Base-by-base conservation (phyloP, 352 stramenopile genomes). In the Globisporangium perplexum region DNA sequence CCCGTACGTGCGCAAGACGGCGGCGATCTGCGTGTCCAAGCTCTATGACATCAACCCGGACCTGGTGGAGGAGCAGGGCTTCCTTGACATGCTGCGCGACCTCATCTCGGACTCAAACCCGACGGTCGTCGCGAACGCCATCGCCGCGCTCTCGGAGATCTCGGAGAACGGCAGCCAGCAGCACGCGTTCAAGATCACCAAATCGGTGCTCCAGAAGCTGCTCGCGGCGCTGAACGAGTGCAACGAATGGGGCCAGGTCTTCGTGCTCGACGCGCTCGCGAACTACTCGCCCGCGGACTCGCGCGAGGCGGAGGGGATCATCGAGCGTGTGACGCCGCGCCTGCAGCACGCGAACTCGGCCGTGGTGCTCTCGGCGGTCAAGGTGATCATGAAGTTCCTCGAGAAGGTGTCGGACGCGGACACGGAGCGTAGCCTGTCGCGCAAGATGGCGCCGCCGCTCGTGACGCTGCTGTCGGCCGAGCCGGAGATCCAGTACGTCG, bases 171-270 rank as follows among this genome's bases (percentile, higher is more conserved):
- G 84, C 24, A 93, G 90, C 41, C 63, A 66, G 10, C 85, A 91
- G 62, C 93, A 98, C 50, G 65, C 71, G 22, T 93, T 93, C 62
- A 93, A 98, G 63, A 98, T 99, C 66, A 98, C 83, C 48, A 97
- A 98, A 36, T 97, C 90, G 5, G 93, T 98, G 55, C 67, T 99
- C 44, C 96, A 99, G 71, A 99, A 99, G 69, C 83, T 99, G 28
- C 68, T 99, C 18, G 96, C 97, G 1, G 97, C 97, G 6, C 73
- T 99, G 18, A 98, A 99, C 60, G 97, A 99, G 71, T 99, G 96
- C 76, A 99, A 98, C 55, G 97, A 99, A 76, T 99, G 97, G 97
- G 97, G 96, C 30, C 96, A 99, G 72, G 96, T 99, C 7, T 98
- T 98, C 64, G 98, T 99, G 61, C 70, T 99, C 7, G 97, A 99